Base-by-base conservation (phyloP, 352 stramenopile genomes). In the Pythium periplocum region DNA sequence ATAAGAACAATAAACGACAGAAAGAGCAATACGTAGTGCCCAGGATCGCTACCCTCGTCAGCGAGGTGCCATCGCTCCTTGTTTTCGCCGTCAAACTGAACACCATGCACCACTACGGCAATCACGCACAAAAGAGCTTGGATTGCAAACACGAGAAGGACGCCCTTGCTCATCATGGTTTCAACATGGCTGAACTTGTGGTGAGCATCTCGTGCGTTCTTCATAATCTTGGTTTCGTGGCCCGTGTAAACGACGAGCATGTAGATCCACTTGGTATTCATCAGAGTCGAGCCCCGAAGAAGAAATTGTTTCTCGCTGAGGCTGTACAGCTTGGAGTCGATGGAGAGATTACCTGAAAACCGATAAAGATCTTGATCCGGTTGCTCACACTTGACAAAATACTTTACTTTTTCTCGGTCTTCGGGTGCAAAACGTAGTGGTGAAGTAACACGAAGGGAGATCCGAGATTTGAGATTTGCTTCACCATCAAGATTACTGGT, bases 201-300 rank as follows among this genome's bases (percentile, higher is more conserved):
- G 51, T 90, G 72, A 2, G 82, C 69, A n/a, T 72, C 72, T 6
- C 81, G 79, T 6, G 79, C 83, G 40, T 94, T 96, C 62, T 92
- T 92, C 72, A 93, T 92, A 45, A 97, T 75, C 59, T 97, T 97
- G 4, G 88, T 94, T 46, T 97, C 90, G 53, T 94, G 79, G 4
- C 82, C 81, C 40, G 82, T 92, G 59, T 93, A 93, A 2, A 91
- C 77, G 6, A 89, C 78, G 10, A 90, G 62, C 46, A 87, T 66
- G 50, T 77, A 58, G 39, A 77, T 71, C 72, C 73, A 86, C 44
- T 88, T 87, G 1, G 82, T 94, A 49, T 94, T 92, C 75, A 86
- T 87, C 31, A 94, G 66, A 31, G 69, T 83, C 10, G 78, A 86
- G 6, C 83, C 82, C 6, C 83, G 78, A 1, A 82, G 66, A 9